Evolutionary conservation across 2,329 filamentous ascomycete genomes (phyloP), one percentile per base, ranked within the genome.

Genomic region (Xylariaceae sp.): DNA sequence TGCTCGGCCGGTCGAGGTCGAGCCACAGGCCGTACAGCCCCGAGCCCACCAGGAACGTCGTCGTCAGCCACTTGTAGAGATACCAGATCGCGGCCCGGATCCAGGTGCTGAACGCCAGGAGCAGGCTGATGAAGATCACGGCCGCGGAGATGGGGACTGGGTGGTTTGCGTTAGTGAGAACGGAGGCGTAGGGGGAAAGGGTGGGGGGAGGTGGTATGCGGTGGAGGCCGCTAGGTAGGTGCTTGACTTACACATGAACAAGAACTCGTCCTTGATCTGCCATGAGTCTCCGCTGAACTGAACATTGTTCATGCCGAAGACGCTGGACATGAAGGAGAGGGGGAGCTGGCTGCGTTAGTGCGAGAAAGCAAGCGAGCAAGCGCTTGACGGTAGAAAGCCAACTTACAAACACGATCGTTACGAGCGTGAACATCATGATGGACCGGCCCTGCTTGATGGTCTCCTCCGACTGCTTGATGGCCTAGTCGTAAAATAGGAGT

Each of bases 321-420:
- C 59, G 16, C 68, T 70, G 0, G 74, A 68, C 49, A 75, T 69
- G 61, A 76, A 77, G 0, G 72, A 72, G 4, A 77, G 61, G 1
- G 75, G 74, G 1, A 75, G 61, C 74, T 72, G 26, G 3, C 2
- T 0, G 2, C 7, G 32, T 55, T 32, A 57, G 23, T 7, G n/a
- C 18, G 7, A 2, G n/a, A 44, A 18, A 48, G 40, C 20, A n/a
- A n/a, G n/a, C n/a, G n/a, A n/a, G n/a, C n/a, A n/a, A n/a, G n/a
- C 6, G 29, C 32, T 7, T 37, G n/a, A 29, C 16, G 2, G 4
- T n/a, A 20, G 7, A 9, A 19, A 1, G 12, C 19, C 10, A 20
- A 60, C 75, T 64, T 59, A 78, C 76, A 50, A 80, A 80, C 21
- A 79, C 62, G 41, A 80, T 78, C 0, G 77, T 79, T 0, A 79